phyloP scores from a whole-genome alignment of 1,139 yeast species.

The Hemisphaericaspora lyxosophila region DNA sequence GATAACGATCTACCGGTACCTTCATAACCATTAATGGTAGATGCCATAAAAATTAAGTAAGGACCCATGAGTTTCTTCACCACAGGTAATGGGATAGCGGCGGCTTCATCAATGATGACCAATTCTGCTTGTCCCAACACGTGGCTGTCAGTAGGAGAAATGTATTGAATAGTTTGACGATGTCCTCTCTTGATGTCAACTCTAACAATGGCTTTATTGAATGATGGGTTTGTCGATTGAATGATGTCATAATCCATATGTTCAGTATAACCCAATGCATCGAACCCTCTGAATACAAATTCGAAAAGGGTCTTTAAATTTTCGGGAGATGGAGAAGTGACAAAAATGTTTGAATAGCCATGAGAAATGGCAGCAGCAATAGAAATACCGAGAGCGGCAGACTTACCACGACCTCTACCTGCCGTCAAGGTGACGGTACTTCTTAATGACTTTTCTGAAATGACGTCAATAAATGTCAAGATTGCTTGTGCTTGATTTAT shows the following conservation, averaged over 20 bases:
- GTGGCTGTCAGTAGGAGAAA: constrained; percentile 84
- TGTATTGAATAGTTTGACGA: constrained; percentile 95
- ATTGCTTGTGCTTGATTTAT: constrained; percentile 96
- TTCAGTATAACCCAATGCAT: constrained; percentile 90
- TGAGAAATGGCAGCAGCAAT: constrained; percentile 97
- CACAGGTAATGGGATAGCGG: constrained; percentile 95
- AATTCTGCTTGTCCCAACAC: constrained; percentile 98
- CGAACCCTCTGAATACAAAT: constrained; percentile 92
- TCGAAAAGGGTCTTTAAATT: constrained; percentile 92
- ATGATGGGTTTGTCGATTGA: constrained; percentile 91
- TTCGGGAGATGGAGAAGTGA: constrained; percentile 97
- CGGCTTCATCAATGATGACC: constrained; percentile 96
- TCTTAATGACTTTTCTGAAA: constrained; percentile 82
- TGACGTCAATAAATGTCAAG: constrained; percentile 87
- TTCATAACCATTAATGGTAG: constrained; percentile 97
- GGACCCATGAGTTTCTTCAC: constrained; percentile 93
- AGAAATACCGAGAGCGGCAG: constrained; percentile 96
- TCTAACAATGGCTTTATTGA: constrained; percentile 92
- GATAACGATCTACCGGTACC: constrained; percentile 98
- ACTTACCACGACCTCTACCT: constrained; percentile 99
- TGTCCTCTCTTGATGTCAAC: constrained; percentile 92
- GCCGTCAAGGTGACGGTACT: constrained; percentile 94
- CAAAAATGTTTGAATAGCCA: constrained; percentile 93
- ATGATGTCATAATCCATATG: constrained; percentile 94
- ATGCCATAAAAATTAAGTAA: constrained; percentile 94